Evolutionary conservation across 2,329 filamentous ascomycete genomes (phyloP), one percentile per base, ranked within the genome.

Genomic region (Parafenestella ontariensis): DNA sequence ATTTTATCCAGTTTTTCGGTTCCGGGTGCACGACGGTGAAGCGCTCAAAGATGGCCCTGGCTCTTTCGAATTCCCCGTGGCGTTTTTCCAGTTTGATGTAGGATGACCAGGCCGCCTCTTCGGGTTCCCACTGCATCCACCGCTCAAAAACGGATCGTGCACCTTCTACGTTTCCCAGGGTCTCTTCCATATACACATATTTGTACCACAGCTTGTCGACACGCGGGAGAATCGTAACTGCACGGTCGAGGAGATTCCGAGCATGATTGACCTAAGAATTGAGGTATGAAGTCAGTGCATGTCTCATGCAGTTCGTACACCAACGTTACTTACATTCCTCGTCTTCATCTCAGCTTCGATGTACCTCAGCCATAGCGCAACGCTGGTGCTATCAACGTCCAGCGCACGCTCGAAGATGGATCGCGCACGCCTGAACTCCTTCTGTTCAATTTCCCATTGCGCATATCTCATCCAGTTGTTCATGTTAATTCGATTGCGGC

Each of bases 391-490:
- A 69, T 96, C 91, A 34, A 95, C 91, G 75, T 99, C 95, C 65
- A 99, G 83, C 45, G 94, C 94, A 66, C 95, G 87, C 80, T 99
- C 95, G 69, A 98, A 99, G 70, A 99, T 88, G 46, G 90, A 96
- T 37, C 95, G 85, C 26, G 95, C 95, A 50, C 95, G 89, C 7
- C 89, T 88, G 77, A 91, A 97, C 79, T 99, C 95, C 78, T 98
- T 98, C 79, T 99, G 95, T 75, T 99, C 94, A 56, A 98, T 84
- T 80, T 99, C 95, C 91, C 93, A 99, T 66, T 91, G 87, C 51
- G 95, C 94, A 82, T 99, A 99, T 71, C 93, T 90, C 84, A 95
- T 92, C 95, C 95, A 99, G 78, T 98, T 98, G 82, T 96, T 96
- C 84, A 98, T 92, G 72, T 96, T 96, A 74, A 97, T 85, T 71